A percentile compares a stretch with the other conserved stretches of the same genome.
phyloP scores from a whole-genome alignment of 2,329 filamentous ascomycete genomes.

The Exophiala mesophila region DNA sequence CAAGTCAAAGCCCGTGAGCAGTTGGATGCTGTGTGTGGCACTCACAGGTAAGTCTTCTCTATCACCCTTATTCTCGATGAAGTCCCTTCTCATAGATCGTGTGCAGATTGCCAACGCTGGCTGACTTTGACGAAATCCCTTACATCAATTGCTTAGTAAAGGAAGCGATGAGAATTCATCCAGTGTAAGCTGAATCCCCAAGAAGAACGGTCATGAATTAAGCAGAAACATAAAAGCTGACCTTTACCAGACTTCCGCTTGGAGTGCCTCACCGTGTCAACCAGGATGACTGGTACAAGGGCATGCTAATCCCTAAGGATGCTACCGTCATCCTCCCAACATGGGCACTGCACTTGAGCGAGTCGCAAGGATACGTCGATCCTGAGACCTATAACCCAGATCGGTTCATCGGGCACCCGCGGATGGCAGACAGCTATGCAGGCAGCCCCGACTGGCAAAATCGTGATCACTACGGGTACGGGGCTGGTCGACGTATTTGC shows the following conservation, averaged over 20 bases:
- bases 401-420: constrained; percentile 29
- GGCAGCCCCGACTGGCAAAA: constrained; percentile 30
- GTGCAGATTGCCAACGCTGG: constrained; percentile 29
- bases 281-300: constrained; percentile 46
- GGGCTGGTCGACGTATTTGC: constrained; percentile 45
- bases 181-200: no score
- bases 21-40: constrained; percentile 46
- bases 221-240: no score
- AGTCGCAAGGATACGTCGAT: constrained; percentile 33
- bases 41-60: constrained; percentile 29
- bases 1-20: constrained; percentile 45
- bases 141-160: constrained; percentile 31
- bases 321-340: constrained; percentile 44
- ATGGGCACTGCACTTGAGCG: constrained; percentile 42
- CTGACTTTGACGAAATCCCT: constrained; percentile 28
- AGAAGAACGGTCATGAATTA: no score
- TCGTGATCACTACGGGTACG: constrained; percentile 30
- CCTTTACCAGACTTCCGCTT: no score
- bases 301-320: constrained; percentile 43
- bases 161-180: constrained; percentile 27
- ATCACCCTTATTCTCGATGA: no score
- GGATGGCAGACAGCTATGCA: constrained; percentile 35
- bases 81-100: no score
- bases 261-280: constrained; percentile 28
- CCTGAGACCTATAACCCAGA: constrained; percentile 39